Evolutionary conservation across 805 yeast genomes (phyloP).

Genomic region (Candida patagonica): DNA sequence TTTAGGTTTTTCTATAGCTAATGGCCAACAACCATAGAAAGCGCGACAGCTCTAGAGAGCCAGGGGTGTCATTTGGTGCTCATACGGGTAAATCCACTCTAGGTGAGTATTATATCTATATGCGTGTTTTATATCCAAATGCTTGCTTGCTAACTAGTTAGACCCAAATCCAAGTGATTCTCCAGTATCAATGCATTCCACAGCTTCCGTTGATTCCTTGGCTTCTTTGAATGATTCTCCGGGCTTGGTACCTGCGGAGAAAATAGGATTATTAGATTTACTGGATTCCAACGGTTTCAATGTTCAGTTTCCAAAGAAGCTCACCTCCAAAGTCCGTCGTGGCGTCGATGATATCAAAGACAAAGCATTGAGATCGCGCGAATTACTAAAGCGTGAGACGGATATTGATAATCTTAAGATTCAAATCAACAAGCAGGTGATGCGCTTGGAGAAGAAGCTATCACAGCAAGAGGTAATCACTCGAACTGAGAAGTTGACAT

Average conservation of each 20-base stretch:
- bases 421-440: slow-evolving; percentile 21
- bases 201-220: slow-evolving; percentile 13
- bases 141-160: no score
- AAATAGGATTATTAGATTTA: slow-evolving; percentile 26
- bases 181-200: slow-evolving; percentile 7
- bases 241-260: slow-evolving; percentile 19
- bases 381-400: slow-evolving; percentile 19
- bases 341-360: slow-evolving; percentile 22
- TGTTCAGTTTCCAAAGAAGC: slow-evolving; percentile 19
- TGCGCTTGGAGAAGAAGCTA: slow-evolving; percentile 23
- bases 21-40: no score
- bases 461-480: slow-evolving; percentile 22
- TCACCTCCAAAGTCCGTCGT: slow-evolving; percentile 19
- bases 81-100: no score
- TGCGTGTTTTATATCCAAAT: no score
- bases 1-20: no score
- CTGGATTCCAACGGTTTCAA: slow-evolving; percentile 26
- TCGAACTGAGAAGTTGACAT: slow-evolving; percentile 68
- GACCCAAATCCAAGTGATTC: no score
- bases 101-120: no score
- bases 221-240: slow-evolving; percentile 14
- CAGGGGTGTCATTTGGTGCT: no score
- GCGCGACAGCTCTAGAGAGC: no score
- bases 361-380: slow-evolving; percentile 19
- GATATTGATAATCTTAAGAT: slow-evolving; percentile 26